Conservation (phyloP, 1,284 basidiomycete genomes). For the Puccinia coronata region DNA sequence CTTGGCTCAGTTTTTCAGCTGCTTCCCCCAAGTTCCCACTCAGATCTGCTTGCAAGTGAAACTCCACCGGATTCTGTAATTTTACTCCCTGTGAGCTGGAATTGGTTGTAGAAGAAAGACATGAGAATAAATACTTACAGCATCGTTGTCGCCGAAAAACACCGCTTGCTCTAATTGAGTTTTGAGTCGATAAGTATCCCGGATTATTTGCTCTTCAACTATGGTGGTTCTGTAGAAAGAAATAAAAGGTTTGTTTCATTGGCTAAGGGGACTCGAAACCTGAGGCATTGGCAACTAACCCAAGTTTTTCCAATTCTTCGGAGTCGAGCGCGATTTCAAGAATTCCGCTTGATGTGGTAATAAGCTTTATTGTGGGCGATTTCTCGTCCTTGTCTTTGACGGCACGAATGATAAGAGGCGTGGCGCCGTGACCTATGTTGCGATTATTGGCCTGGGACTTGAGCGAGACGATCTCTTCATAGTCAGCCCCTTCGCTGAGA, state of each 20-base stretch:
- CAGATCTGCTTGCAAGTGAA: conserved; percentile 75
- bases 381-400: conserved; percentile 25
- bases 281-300: background rate
- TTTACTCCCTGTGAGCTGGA: background rate
- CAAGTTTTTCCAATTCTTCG: conserved; percentile 20
- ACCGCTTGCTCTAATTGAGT: conserved; percentile 85
- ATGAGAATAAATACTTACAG: conserved; percentile 61
- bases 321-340: conserved; percentile 47
- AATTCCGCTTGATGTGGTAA: conserved; percentile 51
- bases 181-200: conserved; percentile 65
- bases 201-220: conserved; percentile 35
- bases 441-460: conserved; percentile 31
- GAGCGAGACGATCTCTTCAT: conserved; percentile 41
- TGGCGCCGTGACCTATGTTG: conserved; percentile 32
- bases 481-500: conserved; percentile 20
- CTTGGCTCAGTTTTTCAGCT: conserved; percentile 73
- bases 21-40: conserved; percentile 78
- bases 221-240: background rate
- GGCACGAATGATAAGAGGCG: conserved; percentile 22
- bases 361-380: conserved; percentile 50
- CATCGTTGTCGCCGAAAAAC: conserved; percentile 71
- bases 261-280: background rate
- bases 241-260: background rate
- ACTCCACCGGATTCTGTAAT: conserved; percentile 74
- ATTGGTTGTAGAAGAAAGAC: background rate